Conservation (phyloP, 805 yeast genomes). For the Barnettozyma sucrosica region DNA sequence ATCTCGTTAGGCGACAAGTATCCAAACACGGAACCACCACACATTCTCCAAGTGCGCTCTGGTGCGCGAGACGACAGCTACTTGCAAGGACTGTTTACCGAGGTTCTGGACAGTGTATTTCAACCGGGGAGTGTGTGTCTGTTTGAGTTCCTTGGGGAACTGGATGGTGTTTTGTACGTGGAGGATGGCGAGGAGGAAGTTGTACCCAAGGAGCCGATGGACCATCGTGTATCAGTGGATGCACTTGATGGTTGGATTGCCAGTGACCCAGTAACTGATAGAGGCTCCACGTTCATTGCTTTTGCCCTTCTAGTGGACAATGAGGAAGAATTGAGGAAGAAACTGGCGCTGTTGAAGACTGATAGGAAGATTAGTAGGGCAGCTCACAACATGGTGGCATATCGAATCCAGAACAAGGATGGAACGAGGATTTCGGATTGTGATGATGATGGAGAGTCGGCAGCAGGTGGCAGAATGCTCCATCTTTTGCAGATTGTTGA, state of each 20-base stretch:
- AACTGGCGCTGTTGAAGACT: constrained; percentile 44
- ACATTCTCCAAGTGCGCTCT: constrained; percentile 48
- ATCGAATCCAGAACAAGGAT: constrained; percentile 54
- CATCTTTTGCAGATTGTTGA: constrained; percentile 73
- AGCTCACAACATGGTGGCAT: constrained; percentile 79
- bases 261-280: constrained; percentile 73
- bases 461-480: constrained; percentile 85
- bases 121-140: constrained; percentile 63
- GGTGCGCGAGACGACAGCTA: constrained; percentile 37
- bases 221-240: constrained; percentile 25
- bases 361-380: constrained; percentile 68
- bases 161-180: constrained; percentile 46
- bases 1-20: constrained; percentile 67
- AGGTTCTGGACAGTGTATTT: constrained; percentile 48
- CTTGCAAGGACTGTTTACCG: constrained; percentile 41
- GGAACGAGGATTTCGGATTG: constrained; percentile 72
- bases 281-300: constrained; percentile 83
- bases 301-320: constrained; percentile 58
- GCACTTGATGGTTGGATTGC: constrained; percentile 68
- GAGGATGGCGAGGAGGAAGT: constrained; percentile 23
- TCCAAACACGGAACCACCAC: constrained; percentile 59
- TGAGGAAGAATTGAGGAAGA: constrained; percentile 59
- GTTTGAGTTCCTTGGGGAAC: constrained; percentile 69
- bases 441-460: constrained; percentile 96
- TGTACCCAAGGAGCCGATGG: not conserved